These are phyloP conservation scores for Lactifluus hygrophoroides DNA, from an alignment of 768 basidiomycete genomes.

Conservation along the genomic window DNA sequence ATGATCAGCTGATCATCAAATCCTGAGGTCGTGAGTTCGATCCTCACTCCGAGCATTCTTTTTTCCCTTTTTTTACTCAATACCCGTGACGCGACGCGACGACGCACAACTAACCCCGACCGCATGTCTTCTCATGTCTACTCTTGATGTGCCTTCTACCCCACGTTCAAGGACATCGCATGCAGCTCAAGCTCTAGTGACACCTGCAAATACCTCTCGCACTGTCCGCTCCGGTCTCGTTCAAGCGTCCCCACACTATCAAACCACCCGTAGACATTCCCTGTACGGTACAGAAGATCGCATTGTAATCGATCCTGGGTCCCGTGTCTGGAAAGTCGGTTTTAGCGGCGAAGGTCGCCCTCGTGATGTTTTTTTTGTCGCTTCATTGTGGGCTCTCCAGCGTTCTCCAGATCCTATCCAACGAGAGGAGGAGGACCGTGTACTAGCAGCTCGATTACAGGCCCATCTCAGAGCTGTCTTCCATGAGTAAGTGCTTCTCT, in stretches of 20 bases:
- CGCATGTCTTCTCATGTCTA: conserved; percentile 3
- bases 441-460: conserved; percentile 65
- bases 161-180: conserved; percentile 13
- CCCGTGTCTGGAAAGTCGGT: conserved; percentile 92
- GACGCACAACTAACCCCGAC: too few species aligned
- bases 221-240: conserved; percentile 29
- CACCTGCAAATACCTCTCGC: conserved; percentile 32
- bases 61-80: not conserved
- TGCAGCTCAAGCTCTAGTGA: conserved; percentile 12
- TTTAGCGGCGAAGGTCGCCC: conserved; percentile 95
- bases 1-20: conserved; percentile 16
- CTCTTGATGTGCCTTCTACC: conserved; percentile 4
- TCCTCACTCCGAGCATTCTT: conserved; percentile 25
- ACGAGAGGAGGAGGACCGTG: conserved; percentile 62
- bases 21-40: conserved; percentile 29
- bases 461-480: conserved; percentile 68
- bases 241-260: conserved; percentile 74
- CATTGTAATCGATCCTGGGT: conserved; percentile 91
- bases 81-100: not conserved
- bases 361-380: conserved; percentile 69
- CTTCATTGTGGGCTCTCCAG: conserved; percentile 52
- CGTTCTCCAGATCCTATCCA: conserved; percentile 46
- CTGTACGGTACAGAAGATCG: conserved; percentile 96
- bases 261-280: conserved; percentile 81
- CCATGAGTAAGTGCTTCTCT: conserved; percentile 54